Base-by-base conservation (phyloP, 129 eudicot genomes). In the Scalesia atractyloides region DNA sequence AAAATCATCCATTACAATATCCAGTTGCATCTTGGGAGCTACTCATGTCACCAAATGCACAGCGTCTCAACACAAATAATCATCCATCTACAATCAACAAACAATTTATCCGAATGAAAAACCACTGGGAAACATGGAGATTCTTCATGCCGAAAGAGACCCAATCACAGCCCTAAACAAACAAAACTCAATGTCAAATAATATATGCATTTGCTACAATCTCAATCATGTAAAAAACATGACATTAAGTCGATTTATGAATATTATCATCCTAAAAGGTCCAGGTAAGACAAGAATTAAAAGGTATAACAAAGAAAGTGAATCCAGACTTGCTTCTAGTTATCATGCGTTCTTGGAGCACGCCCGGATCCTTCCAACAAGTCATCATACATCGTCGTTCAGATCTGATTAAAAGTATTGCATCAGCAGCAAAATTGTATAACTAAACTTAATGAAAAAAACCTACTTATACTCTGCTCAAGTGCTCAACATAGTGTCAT, bases 11-110 rank as follows among this genome's bases (percentile, higher is more conserved):
- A 65, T 49, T 73, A 82, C 68, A 69, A 72, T 65, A 53, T 57
- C 65, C 49, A 46, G 74, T 53, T 37, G 74, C 78, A 76, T 78
- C 88, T 75, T 58, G 59, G 44, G 71, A 80, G 80, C 65, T 76
- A 81, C 16, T 33, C 80, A 80, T 81, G 9, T 33, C 80, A 80
- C 70, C 81, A 78, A 71, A 79, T 52, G 84, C 85, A 73, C 69
- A 33, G 50, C 59, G 18, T 70, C 64, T 53, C 50, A 66, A 83
- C 50, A 72, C 72, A 80, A 50, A 80, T 51, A 68, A 80, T 91
- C 97, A 91, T 87, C 97, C 97, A 87, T 87, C 95, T 91, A 91
- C 95, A 91, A 87, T 87, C 60, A 70, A 81, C 69, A 74, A 82
- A 77, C 76, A 78, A 77, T 70, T 70, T 62, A 78, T 73, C 66